Base-by-base conservation (phyloP, 345 rosid species). In the Arabis alpina region DNA sequence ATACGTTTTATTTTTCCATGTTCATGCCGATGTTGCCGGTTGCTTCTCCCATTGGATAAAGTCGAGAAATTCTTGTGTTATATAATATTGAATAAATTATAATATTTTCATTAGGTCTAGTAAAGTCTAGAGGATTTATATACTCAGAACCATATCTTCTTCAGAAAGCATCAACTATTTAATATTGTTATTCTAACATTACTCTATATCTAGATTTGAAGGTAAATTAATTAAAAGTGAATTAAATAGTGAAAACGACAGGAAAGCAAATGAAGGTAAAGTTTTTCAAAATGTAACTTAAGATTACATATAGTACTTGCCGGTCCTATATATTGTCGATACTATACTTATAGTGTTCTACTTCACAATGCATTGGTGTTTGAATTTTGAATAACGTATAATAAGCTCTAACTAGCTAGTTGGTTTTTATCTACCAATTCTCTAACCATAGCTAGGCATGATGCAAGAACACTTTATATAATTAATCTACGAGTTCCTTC, bases 21-120 rank as follows among this genome's bases (percentile, higher is more conserved):
- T 58, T 74, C 60, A 60, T 60, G 68, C 68, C 55, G 44, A 67
- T 25, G 56, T 67, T 68, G 78, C 78, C 70, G 78, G 78, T 68
- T 68, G 53, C 64, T 67, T 74, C 69, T 61, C 72, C 39, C 45
- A 68, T 61, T 75, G 74, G 74, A 61, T 75, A 75, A 75, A 54
- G 70, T 54, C 70, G 59, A 68, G 44, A 53, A 68, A 45, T 61
- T 68, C 57, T 54, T 53, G 6, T 52, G 47, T 40, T 74, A 74
- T 67, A 54, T 3, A 3, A 54, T 68, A 67, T 68, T 74, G 14
- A 4, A 47, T 61, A 68, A 68, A 39, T 6, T 68, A 19, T 53
- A 36, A 28, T 43, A 7, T 54, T 12, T 36, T 47, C 54, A 54
- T 61, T 61, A 54, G 39, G 69, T 61, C 61, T 56, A 68, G 37